Base-by-base conservation (phyloP, 1,284 basidiomycete species). In the Ceraceosorus guamensis region DNA sequence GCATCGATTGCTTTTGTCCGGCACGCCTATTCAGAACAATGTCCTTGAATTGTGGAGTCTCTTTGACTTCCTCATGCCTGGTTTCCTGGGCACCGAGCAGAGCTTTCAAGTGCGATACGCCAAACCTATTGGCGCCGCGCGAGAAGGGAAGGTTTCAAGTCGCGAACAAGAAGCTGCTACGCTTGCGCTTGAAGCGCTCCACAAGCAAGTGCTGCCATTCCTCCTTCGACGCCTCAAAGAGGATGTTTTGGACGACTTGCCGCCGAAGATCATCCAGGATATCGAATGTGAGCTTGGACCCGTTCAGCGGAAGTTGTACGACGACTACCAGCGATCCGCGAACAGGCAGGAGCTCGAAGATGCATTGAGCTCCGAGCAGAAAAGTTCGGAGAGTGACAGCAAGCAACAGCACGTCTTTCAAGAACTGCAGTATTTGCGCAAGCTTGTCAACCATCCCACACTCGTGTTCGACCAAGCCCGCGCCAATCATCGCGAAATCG, bases 161-260 rank as follows among this genome's bases (percentile, higher is more conserved):
- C 95, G 92, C 77, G 92, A 88, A 61, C 85, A 87, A 31, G 95
- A 98, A 82, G 89, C 90, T 52, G 65, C 55, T n/a, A 59, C 64
- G 35, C 79, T 95, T 60, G 95, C 95, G 0, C 80, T 99, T 16
- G 95, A 98, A 75, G 90, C 92, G 0, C 78, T 99, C 50, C 95
- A 98, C 78, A 98, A 98, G 79, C 95, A 99, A 81, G 93, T 98
- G 32, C 79, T 98, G n/a, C 95, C 95, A 0, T 99, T 99, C 84
- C 79, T 99, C 33, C 82, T 99, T 32, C 88, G 95, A 51, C 86
- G 95, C 18, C 80, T 99, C 70, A 99, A 99, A 77, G 95, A 99
- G 78, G 92, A 99, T 72, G 95, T 98, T 24, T 81, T 99, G 59
- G 80, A 91, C 67, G 95, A 99, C 75, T 81, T 99, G 2, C 95